Base-by-base conservation (phyloP, 345 rosid species). In the Excoecaria agallocha region DNA sequence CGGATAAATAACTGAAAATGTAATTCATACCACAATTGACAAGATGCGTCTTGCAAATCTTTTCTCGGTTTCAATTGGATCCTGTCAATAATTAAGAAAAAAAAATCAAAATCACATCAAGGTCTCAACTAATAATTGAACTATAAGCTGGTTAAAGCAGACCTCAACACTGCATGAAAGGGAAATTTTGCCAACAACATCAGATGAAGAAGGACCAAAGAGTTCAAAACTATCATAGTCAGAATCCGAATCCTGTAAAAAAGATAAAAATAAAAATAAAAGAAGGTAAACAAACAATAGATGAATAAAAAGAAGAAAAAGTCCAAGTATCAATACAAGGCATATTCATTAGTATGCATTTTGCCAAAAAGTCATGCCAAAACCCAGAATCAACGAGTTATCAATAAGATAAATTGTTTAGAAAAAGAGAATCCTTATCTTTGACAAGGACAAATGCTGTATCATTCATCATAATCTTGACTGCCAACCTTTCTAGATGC, bases 161-260 rank as follows among this genome's bases (percentile, higher is more conserved):
- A 94, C 98, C 97, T 94, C 98, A 82, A 92, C 78, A 75, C 86
- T 84, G 67, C 97, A 94, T 12, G 98, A 92, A 73, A 94, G 82
- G 71, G 76, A 69, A 71, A 94, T 84, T 72, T 62, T 85, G 65
- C 98, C 98, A 71, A 92, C 78, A 15, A 25, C 80, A 66, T 79
- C 79, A 69, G 88, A 78, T 70, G 94, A 82, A 12, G 90, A 73
- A 6, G 93, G 97, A 83, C 92, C 90, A 64, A 88, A 76, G 82
- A 92, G 88, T 59, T 92, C 83, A 78, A 87, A 89, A 64, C 70
- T 77, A 67, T n/a, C n/a, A n/a, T n/a, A n/a, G n/a, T 82, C 85
- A 50, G 89, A 72, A 57, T 84, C 86, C 24, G 87, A 75, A 73
- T 92, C 95, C 98, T 94, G 86, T 57, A 78, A 79, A 5, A 24